Evolutionary conservation across 495 filamentous ascomycete species (phyloP).

Genomic region (Astrocystis sublimbata): DNA sequence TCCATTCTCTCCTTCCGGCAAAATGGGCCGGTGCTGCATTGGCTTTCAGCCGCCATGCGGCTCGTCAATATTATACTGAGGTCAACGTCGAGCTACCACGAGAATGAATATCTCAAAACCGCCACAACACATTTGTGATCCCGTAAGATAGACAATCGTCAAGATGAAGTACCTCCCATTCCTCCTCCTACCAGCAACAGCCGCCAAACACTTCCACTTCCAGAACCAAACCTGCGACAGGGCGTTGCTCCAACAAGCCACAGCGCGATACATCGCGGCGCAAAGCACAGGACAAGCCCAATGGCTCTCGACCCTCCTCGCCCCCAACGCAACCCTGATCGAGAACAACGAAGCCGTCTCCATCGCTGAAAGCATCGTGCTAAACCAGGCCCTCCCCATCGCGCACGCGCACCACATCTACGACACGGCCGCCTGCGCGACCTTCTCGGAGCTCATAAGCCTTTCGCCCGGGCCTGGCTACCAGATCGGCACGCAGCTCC

Average conservation of each 20-base stretch:
- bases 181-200: neutral
- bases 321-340: slow-evolving; percentile 20
- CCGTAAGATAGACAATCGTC: too few relatives aligned
- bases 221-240: slow-evolving; percentile 7
- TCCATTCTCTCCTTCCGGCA: neutral
- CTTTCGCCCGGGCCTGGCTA: slow-evolving; percentile 16
- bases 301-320: slow-evolving; percentile 19
- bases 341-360: slow-evolving; percentile 21
- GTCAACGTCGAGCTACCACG: too few relatives aligned
- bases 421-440: slow-evolving; percentile 23
- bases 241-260: slow-evolving; percentile 15
- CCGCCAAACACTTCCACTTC: neutral
- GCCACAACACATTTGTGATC: too few relatives aligned
- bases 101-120: too few relatives aligned
- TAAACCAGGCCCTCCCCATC: slow-evolving; percentile 19
- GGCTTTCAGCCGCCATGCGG: neutral
- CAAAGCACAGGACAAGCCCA: slow-evolving; percentile 20
- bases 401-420: slow-evolving; percentile 27
- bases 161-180: neutral
- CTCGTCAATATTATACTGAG: too few relatives aligned
- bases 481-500: slow-evolving; percentile 27
- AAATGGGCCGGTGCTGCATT: neutral
- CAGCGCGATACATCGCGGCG: slow-evolving; percentile 20
- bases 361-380: slow-evolving; percentile 6
- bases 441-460: slow-evolving; percentile 27